Evolutionary conservation across 176 grass and related monocot species (phyloP).

Genomic region (Cenchrus fungigraminus): DNA sequence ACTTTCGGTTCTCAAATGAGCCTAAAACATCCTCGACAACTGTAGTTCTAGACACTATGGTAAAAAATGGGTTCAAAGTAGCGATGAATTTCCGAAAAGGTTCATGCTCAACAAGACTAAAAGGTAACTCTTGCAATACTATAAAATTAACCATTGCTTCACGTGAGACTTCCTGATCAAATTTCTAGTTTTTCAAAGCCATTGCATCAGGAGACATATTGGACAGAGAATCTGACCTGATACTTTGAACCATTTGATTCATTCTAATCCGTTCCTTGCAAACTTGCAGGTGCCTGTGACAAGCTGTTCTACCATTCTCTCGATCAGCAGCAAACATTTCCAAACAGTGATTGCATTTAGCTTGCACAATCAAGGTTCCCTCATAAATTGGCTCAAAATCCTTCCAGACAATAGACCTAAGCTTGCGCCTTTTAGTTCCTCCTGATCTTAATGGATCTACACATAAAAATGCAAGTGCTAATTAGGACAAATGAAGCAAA

Average conservation of each 20-base stretch:
- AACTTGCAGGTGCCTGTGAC: background rate
- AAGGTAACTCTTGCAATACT: too few species aligned
- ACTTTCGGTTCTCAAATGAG: too few species aligned
- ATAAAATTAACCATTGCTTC: too few species aligned
- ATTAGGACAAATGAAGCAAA: too few species aligned
- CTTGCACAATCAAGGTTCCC: background rate
- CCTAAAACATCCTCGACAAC: too few species aligned
- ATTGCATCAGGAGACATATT: background rate
- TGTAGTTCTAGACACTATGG: too few species aligned
- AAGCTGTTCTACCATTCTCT: background rate
- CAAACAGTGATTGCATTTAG: background rate
- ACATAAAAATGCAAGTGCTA: background rate
- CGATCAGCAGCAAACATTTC: background rate
- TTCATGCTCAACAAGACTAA: too few species aligned
- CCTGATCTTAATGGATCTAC: background rate
- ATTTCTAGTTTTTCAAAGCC: background rate
- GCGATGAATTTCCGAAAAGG: too few species aligned
- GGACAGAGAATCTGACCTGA: background rate
- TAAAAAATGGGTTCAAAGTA: too few species aligned
- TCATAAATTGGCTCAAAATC: background rate
- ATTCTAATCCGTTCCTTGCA: background rate
- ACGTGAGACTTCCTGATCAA: background rate
- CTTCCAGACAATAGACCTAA: background rate
- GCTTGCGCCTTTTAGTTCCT: background rate
- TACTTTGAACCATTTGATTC: background rate